Evolutionary conservation across 306 rosid species (phyloP).

Genomic region (Quercus dentata): DNA sequence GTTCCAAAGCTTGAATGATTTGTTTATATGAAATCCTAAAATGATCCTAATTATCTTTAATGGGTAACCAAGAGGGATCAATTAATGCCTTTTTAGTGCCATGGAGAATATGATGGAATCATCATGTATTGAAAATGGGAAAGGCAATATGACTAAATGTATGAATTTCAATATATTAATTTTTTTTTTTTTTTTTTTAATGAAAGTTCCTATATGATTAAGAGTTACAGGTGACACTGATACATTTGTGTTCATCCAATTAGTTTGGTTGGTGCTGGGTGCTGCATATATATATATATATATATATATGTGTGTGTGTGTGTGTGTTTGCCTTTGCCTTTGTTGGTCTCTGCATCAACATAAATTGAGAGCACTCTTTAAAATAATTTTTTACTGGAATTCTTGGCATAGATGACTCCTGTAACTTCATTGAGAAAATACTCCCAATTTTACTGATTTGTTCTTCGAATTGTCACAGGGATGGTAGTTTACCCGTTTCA

Average conservation of each 20-base stretch:
- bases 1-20: no score
- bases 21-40: no score
- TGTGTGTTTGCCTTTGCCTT: background rate
- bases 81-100: background rate
- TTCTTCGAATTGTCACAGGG: constrained; percentile 32
- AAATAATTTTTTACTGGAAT: no score
- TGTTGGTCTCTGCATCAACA: background rate
- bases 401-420: background rate
- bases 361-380: background rate
- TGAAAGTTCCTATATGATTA: background rate
- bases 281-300: background rate
- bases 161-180: background rate
- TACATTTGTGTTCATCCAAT: background rate
- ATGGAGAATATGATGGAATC: background rate
- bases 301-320: no score
- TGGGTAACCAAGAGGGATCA: background rate
- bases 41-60: no score
- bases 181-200: background rate
- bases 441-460: background rate
- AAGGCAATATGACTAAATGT: background rate
- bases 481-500: constrained; percentile 46
- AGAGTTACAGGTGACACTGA: background rate
- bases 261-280: background rate
- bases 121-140: background rate
- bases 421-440: background rate